A percentile compares a stretch with the other conserved stretches of the same genome.
Conservation (phyloP, 2,329 filamentous ascomycete genomes). For the Hypoxylon sp. region DNA sequence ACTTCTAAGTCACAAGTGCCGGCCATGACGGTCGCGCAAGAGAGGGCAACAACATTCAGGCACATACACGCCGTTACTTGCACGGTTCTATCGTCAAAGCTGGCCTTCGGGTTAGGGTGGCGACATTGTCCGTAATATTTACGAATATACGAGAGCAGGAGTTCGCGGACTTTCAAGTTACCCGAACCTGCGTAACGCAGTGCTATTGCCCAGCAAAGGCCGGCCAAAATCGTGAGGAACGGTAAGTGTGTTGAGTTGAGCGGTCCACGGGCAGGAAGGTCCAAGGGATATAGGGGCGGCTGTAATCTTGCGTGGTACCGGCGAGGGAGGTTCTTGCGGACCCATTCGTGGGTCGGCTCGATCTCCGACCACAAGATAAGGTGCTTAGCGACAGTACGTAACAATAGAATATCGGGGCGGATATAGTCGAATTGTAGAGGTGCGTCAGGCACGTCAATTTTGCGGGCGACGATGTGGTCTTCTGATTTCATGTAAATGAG, state of each 20-base stretch:
- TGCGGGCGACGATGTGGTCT: slow-evolving; percentile 85
- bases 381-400: slow-evolving; percentile 89
- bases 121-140: slow-evolving; percentile 84
- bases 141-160: slow-evolving; percentile 87
- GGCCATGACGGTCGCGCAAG: slow-evolving; percentile 91
- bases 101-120: slow-evolving; percentile 48
- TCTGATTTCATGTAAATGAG: slow-evolving; percentile 98
- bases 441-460: slow-evolving; percentile 93
- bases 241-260: slow-evolving; percentile 87
- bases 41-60: slow-evolving; percentile 86
- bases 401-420: slow-evolving; percentile 89
- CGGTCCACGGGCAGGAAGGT: slow-evolving; percentile 45
- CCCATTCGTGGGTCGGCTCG: slow-evolving; percentile 78
- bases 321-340: slow-evolving; percentile 77
- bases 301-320: slow-evolving; percentile 74
- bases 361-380: slow-evolving; percentile 94
- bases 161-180: slow-evolving; percentile 77
- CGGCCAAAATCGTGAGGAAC: slow-evolving; percentile 91
- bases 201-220: slow-evolving; percentile 84
- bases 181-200: slow-evolving; percentile 81
- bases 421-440: slow-evolving; percentile 94
- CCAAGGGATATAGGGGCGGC: slow-evolving; percentile 67
- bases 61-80: slow-evolving; percentile 89
- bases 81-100: slow-evolving; percentile 87
- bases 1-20: slow-evolving; percentile 91